Conservation (phyloP, 495 filamentous ascomycete species). For the Chaetomium tenue region DNA sequence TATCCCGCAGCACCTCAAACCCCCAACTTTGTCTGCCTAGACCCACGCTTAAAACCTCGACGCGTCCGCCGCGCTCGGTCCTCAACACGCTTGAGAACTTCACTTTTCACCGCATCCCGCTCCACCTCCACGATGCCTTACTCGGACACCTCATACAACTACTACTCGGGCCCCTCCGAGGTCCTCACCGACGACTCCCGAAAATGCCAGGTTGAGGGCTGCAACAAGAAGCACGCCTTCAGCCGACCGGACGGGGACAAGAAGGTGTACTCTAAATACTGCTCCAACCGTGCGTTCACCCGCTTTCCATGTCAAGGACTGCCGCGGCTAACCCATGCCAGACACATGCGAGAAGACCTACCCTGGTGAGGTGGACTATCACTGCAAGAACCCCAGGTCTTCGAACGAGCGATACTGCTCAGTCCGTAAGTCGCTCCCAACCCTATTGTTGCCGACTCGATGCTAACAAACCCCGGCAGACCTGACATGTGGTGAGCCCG, state of each 20-base stretch:
- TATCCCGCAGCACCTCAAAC: too few relatives aligned
- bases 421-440: neutral
- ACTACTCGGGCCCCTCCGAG: constrained; percentile 14
- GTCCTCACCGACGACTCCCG: constrained; percentile 15
- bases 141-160: constrained; percentile 18
- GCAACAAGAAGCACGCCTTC: constrained; percentile 21
- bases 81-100: too few relatives aligned
- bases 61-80: too few relatives aligned
- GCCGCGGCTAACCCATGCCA: neutral
- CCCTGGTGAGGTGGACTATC: neutral
- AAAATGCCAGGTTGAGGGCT: constrained; percentile 20
- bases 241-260: neutral
- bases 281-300: constrained; percentile 10
- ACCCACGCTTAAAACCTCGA: too few relatives aligned
- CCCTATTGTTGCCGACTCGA: neutral
- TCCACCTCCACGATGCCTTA: neutral
- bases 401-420: constrained; percentile 15
- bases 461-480: neutral
- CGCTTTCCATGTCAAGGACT: neutral
- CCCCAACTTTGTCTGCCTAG: too few relatives aligned
- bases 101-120: neutral
- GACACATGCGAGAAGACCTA: constrained; percentile 16
- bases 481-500: constrained; percentile 15
- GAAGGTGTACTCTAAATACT: constrained; percentile 21
- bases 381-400: constrained; percentile 16